Base-by-base conservation (phyloP, 2,329 filamentous ascomycete species). In the Scedosporium dehoogii region DNA sequence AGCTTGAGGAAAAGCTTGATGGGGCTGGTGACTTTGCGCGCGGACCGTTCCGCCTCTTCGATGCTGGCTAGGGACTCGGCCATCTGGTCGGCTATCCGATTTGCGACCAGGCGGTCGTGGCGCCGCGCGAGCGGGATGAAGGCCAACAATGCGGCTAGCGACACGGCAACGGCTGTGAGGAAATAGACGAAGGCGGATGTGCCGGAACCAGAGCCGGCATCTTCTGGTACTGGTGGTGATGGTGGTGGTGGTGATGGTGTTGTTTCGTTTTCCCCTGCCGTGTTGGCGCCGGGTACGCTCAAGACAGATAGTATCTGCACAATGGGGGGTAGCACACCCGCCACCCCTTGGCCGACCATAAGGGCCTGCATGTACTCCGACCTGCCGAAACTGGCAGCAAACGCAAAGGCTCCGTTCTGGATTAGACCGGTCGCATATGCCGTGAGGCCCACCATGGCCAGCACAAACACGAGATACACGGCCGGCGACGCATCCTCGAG, bases 401-500 rank as follows among this genome's bases (percentile, higher is more conserved):
- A 97, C 2, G 94, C 91, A 72, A 97, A 96, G 10, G 94, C 85
- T 18, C 94, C 94, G 73, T 97, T 97, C 75, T 97, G 94, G 67
- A 92, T 89, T 59, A 97, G 79, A 0, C 90, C 92, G 0, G 92
- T 89, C 0, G 91, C 92, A 70, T 89, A 80, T 66, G 91, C 90
- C 0, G 92, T 85, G n/a, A 79, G 77, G 65, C 89, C 87, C 4
- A 97, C 92, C 82, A 92, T 92, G 65, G 85, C 63, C 73, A 99
- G 86, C 61, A 96, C 74, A 72, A 97, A 96, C 25, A 75, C 81
- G 63, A 97, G 88, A 75, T 97, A 97, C 3, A 77, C 75, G 0
- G 75, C 75, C 0, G 90, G 79, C 0, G 86, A 81, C 9, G 84
- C 79, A 65, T 81, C 76, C 56, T 87, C 80, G 69, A 91, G 88